Conservation (phyloP, 2,329 filamentous ascomycete genomes). For the Trichoderma harzianum region DNA sequence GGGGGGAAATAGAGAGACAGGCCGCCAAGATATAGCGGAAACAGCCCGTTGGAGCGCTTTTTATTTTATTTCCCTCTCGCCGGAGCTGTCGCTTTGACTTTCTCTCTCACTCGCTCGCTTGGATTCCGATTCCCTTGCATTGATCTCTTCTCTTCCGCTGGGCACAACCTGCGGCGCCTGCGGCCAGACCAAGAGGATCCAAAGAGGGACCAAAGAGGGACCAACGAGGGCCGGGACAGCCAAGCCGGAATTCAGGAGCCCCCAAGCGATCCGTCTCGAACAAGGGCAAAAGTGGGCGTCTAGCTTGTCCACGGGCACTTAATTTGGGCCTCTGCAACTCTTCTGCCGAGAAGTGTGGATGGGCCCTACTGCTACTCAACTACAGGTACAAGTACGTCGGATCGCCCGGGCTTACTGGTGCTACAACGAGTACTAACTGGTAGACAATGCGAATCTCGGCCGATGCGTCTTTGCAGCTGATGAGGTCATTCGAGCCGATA, state of each 20-base stretch:
- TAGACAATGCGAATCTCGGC: not conserved
- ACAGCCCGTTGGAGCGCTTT: not conserved
- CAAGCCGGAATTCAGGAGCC: conserved; percentile 8
- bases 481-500: conserved; percentile 6
- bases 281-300: conserved; percentile 14
- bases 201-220: too few relatives aligned
- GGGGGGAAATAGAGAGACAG: not conserved
- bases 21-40: not conserved
- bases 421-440: not conserved
- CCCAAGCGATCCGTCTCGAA: conserved; percentile 9
- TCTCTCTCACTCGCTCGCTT: not conserved
- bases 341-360: not conserved
- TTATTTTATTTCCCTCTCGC: not conserved
- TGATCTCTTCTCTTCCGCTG: not conserved
- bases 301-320: not conserved
- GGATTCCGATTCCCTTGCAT: not conserved
- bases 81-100: not conserved
- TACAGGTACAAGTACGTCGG: not conserved
- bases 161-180: conserved; percentile 10
- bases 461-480: not conserved
- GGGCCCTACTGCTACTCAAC: not conserved
- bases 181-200: not conserved
- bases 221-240: not conserved
- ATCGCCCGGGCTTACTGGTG: not conserved
- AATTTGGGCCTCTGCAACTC: not conserved